Conservation (phyloP, 306 rosid species). For the Vachellia pachyceras region DNA sequence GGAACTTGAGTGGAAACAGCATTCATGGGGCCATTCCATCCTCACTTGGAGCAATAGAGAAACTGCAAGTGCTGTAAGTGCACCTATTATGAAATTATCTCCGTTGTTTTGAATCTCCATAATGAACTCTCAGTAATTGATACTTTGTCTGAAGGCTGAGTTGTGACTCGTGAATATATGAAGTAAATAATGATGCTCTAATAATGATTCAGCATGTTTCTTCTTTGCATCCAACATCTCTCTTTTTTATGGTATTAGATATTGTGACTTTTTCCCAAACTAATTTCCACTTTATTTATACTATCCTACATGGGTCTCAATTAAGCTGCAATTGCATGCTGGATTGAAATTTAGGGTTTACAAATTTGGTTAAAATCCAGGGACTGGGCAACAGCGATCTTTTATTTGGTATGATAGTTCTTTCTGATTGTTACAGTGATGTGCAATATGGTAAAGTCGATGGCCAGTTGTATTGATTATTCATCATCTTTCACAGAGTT, state of each 20-base stretch:
- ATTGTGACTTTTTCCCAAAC: not conserved
- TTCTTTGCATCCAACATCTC: not conserved
- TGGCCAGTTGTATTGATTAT: not conserved
- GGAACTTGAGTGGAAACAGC: constrained; percentile 94
- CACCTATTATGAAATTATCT: constrained; percentile 28
- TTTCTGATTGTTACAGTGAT: not conserved
- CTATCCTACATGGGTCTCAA: not conserved
- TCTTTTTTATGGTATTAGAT: not conserved
- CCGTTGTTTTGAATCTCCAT: not conserved
- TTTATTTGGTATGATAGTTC: not conserved
- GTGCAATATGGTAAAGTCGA: not conserved
- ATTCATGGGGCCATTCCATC: constrained; percentile 79
- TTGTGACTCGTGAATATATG: not conserved
- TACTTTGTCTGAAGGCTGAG: not conserved
- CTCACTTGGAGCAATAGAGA: constrained; percentile 68
- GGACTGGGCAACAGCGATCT: not conserved
- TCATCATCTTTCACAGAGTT: not conserved
- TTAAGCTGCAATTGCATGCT: not conserved
- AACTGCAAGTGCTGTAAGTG: constrained; percentile 84
- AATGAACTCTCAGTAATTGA: not conserved
- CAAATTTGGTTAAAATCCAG: not conserved
- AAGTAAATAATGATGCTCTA: not conserved
- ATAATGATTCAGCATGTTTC: not conserved
- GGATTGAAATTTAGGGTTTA: not conserved
- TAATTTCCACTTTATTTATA: not conserved